Evolutionary conservation across 139 green algal genomes (phyloP).

Genomic region (Coccomyxa sp.): DNA sequence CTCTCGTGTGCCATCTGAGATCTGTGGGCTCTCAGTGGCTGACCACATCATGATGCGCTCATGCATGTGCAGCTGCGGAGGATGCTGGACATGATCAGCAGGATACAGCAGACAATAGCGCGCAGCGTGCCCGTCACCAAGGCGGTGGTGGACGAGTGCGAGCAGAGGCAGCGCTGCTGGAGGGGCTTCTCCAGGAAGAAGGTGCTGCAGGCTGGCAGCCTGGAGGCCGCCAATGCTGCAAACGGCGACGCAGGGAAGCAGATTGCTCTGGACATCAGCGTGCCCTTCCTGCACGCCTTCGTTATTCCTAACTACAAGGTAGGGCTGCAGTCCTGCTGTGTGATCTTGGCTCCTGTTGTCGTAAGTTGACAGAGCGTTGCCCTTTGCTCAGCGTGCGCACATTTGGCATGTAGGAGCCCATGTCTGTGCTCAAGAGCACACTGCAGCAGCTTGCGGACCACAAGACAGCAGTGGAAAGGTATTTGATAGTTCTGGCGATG

Average conservation of each 20-base stretch:
- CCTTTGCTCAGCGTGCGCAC: neutral
- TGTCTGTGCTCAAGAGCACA: slow-evolving; percentile 21
- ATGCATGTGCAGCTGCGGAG: neutral
- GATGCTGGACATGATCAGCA: neutral
- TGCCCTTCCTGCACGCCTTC: slow-evolving; percentile 27
- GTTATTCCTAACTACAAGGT: slow-evolving; percentile 40
- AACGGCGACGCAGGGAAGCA: neutral
- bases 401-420: slow-evolving; percentile 11
- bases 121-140: neutral
- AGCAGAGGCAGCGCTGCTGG: neutral
- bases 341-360: neutral
- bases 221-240: neutral
- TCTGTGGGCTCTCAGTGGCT: too few relatives aligned
- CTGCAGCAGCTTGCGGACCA: slow-evolving; percentile 25
- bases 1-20: too few relatives aligned
- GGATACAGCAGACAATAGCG: neutral
- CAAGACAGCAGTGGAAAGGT: slow-evolving; percentile 13
- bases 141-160: neutral
- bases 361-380: neutral
- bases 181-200: neutral
- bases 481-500: slow-evolving; percentile 37
- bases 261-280: slow-evolving; percentile 1
- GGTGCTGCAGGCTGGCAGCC: neutral
- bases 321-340: neutral
- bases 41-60: neutral